phyloP scores from a whole-genome alignment of 2,329 filamentous ascomycete genomes.

The Fusarium annulatum region DNA sequence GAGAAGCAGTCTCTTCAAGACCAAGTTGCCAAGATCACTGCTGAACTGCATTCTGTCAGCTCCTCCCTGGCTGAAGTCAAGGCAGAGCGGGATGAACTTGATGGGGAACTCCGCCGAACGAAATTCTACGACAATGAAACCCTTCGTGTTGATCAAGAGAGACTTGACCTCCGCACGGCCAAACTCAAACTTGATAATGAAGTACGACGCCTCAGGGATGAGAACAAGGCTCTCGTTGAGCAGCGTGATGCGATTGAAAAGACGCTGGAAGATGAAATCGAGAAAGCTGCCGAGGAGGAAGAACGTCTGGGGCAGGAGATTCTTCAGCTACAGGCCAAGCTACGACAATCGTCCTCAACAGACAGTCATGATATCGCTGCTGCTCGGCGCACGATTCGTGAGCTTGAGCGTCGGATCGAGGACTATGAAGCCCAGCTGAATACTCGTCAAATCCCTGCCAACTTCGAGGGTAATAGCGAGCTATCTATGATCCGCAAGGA shows the following conservation, averaged over 20 bases:
- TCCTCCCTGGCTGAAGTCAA: slow-evolving; percentile 67
- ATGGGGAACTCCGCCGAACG: slow-evolving; percentile 67
- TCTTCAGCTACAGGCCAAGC: slow-evolving; percentile 60
- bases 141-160: slow-evolving; percentile 73
- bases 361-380: slow-evolving; percentile 66
- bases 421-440: slow-evolving; percentile 62
- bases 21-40: slow-evolving; percentile 67
- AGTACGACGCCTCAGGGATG: slow-evolving; percentile 71
- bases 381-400: slow-evolving; percentile 71
- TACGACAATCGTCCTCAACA: slow-evolving; percentile 57
- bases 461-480: slow-evolving; percentile 61
- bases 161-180: slow-evolving; percentile 73
- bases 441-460: slow-evolving; percentile 48
- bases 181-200: slow-evolving; percentile 76
- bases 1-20: slow-evolving; percentile 74
- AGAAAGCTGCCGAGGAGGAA: slow-evolving; percentile 74
- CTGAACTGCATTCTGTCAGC: slow-evolving; percentile 69
- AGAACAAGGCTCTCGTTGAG: slow-evolving; percentile 67
- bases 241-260: slow-evolving; percentile 70
- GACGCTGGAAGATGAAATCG: slow-evolving; percentile 73
- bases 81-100: slow-evolving; percentile 74
- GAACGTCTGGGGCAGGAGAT: slow-evolving; percentile 68
- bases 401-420: slow-evolving; percentile 71
- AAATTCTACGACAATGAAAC: slow-evolving; percentile 68
- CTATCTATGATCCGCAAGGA: slow-evolving; percentile 71